A percentile compares a stretch with the other conserved stretches of the same genome.
These are phyloP conservation scores for Nepenthes mirabilis DNA, from an alignment of 148 eudicot species.

Conservation along the genomic window DNA sequence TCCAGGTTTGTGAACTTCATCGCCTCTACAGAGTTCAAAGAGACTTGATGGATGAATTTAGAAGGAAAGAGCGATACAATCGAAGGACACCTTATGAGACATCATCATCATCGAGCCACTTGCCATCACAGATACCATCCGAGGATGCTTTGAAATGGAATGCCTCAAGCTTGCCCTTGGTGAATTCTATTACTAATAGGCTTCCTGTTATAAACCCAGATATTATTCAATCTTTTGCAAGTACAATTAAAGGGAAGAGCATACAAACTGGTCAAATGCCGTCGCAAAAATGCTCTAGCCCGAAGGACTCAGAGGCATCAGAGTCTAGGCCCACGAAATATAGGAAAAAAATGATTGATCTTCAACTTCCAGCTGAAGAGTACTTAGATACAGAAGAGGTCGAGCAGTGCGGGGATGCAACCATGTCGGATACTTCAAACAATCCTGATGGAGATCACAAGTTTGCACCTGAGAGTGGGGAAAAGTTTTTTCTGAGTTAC, in stretches of 20 bases:
- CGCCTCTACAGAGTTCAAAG: constrained; percentile 62
- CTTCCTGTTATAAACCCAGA: constrained; percentile 22
- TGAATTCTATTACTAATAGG: constrained; percentile 18
- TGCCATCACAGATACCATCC: constrained; percentile 35
- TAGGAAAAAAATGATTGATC: constrained; percentile 65
- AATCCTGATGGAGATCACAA: constrained; percentile 12
- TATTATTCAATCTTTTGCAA: constrained; percentile 23
- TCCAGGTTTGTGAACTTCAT: constrained; percentile 72
- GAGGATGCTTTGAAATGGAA: constrained; percentile 47
- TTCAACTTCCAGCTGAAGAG: constrained; percentile 69
- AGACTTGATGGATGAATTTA: constrained; percentile 67
- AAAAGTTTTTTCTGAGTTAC: constrained; percentile 10
- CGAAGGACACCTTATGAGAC: constrained; percentile 36
- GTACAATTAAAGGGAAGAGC: constrained; percentile 29
- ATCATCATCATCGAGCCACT: constrained; percentile 55
- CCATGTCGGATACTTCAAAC: constrained; percentile 11
- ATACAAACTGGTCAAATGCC: constrained; percentile 16
- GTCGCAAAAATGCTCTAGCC: constrained; percentile 26
- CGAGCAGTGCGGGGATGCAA: constrained; percentile 21
- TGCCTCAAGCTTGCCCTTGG: constrained; percentile 26
- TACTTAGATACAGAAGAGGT: constrained; percentile 55
- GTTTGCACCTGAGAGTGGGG: constrained; percentile 14
- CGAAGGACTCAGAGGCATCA: constrained; percentile 47
- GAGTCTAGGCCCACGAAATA: constrained; percentile 69
- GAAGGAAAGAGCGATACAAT: constrained; percentile 28